phyloP scores from a whole-genome alignment of 73 alveolate genomes.

The Paramecium tetraurelia region DNA sequence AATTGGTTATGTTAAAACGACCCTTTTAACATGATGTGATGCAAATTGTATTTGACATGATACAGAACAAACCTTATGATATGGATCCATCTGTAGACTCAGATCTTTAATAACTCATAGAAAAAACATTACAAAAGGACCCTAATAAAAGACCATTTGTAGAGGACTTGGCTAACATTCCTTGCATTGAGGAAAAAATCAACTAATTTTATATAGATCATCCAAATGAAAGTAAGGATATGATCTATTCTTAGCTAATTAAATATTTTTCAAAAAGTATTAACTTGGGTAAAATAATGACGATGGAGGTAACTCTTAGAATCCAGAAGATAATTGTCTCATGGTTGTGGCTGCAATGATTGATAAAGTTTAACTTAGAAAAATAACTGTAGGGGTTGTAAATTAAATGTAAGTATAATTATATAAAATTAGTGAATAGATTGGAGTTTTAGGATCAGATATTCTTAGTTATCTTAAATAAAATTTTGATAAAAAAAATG shows the following conservation, averaged over 20 bases:
- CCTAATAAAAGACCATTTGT: constrained; percentile 86
- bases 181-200: constrained; percentile 73
- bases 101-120: constrained; percentile 66
- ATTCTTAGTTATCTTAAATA: background rate
- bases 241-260: background rate
- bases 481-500: background rate
- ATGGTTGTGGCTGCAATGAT: background rate
- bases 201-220: constrained; percentile 64
- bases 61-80: constrained; percentile 65
- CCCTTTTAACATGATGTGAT: constrained; percentile 91
- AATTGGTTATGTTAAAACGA: constrained; percentile 85
- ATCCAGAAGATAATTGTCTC: background rate
- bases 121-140: constrained; percentile 80
- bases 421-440: background rate
- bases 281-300: background rate
- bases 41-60: constrained; percentile 71
- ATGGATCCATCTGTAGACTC: constrained; percentile 67
- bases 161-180: constrained; percentile 79
- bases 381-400: background rate
- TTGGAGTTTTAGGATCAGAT: background rate
- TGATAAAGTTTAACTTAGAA: background rate
- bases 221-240: constrained; percentile 63
- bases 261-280: background rate
- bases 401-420: background rate
- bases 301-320: background rate